Evolutionary conservation across 768 basidiomycete species (phyloP).

Genomic region (Neoboletus subvelutipes): DNA sequence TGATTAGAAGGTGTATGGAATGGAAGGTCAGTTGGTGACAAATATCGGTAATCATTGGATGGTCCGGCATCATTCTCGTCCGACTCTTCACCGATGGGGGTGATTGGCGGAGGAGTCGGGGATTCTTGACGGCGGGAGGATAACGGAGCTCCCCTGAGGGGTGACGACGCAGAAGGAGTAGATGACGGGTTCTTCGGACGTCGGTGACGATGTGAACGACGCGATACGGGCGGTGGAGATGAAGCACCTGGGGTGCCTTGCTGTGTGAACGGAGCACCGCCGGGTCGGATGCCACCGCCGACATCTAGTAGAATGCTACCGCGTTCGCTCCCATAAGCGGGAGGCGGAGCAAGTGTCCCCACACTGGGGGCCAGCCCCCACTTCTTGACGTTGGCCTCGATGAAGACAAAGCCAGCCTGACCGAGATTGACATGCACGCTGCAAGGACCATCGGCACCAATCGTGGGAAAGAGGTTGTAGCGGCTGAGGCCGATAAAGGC

Average conservation of each 20-base stretch:
- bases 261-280: constrained; percentile 43
- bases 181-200: constrained; percentile 45
- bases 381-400: constrained; percentile 99
- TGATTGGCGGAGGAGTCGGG: constrained; percentile 63
- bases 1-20: constrained; percentile 54
- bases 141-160: constrained; percentile 55
- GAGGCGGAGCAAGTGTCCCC: constrained; percentile 95
- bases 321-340: constrained; percentile 95
- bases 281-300: constrained; percentile 43
- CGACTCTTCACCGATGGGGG: constrained; percentile 69
- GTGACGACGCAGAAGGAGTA: constrained; percentile 58
- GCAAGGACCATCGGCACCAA: constrained; percentile 95
- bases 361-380: constrained; percentile 98
- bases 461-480: constrained; percentile 95
- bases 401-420: constrained; percentile 97
- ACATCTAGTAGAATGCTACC: constrained; percentile 95
- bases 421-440: constrained; percentile 97
- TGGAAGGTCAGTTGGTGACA: constrained; percentile 64
- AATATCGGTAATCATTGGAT: constrained; percentile 49
- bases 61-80: constrained; percentile 50
- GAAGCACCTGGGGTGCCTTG: constrained; percentile 47
- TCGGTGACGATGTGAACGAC: constrained; percentile 59
- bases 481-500: constrained; percentile 87
- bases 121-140: constrained; percentile 46
- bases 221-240: constrained; percentile 44